Base-by-base conservation (phyloP, 768 basidiomycete genomes). In the Obba rivulosa region DNA sequence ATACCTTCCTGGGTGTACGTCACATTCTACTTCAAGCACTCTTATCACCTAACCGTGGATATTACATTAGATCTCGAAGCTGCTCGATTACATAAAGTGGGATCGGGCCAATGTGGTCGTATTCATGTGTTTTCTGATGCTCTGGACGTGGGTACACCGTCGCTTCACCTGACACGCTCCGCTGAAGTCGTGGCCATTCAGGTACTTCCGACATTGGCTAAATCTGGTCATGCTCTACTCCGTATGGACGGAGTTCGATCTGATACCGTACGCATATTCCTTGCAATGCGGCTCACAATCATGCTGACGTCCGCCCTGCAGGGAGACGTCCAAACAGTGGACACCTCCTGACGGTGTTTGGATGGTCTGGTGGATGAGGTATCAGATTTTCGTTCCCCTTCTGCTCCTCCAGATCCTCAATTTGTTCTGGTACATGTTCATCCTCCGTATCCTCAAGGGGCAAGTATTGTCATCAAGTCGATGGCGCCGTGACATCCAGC, bases 171-270 rank as follows among this genome's bases (percentile, higher is more conserved):
- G 40, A 45, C 28, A 28, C 40, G 2, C 38, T 28, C 25, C 21
- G 13, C 2, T 34, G 22, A 8, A 38, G 18, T 35, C 28, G 11
- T 3, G 5, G 28, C n/a, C n/a, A n/a, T 37, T 13, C 60, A 95
- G 91, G 8, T 97, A 97, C 62, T 89, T 94, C 76, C 88, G 95
- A 3, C 93, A 94, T 64, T 96, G 86, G 62, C 71, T 94, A 35
- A 97, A 96, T 64, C 63, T 95, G 47, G 68, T 72, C 46, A 94
- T 98, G 18, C 76, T 98, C 14, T 87, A 80, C 76, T 95, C 92
- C 3, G 85, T 94, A 3, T 92, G 84, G 84, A 73, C 60, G 28
- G 83, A 98, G 58, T 87, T 78, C 52, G 75, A 87, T 40, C 68
- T 86, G 13, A 70, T 87, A 43, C 89, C 91, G 85, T 89, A 62